phyloP scores from a whole-genome alignment of 192 early-diverging fungal genomes.

The Jimgerdemannia lactiflua region DNA sequence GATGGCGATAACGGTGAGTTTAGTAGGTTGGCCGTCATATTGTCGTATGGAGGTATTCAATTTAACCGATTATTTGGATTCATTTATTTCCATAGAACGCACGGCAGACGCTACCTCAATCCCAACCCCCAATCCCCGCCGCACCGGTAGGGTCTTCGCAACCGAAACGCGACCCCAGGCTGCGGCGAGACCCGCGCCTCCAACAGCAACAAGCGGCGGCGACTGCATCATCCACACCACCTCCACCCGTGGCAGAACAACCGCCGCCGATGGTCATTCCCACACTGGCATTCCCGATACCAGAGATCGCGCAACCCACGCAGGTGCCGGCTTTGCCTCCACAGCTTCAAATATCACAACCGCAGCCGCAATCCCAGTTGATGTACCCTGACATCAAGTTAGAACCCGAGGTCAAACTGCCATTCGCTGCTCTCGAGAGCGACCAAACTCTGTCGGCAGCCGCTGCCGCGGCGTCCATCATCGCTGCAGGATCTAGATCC shows the following conservation, averaged over 20 bases:
- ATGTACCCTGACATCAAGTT: neutral
- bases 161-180: neutral
- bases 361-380: neutral
- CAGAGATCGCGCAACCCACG: neutral
- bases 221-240: neutral
- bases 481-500: neutral
- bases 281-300: neutral
- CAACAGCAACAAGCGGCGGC: neutral
- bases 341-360: neutral
- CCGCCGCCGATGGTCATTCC: slow-evolving; percentile 2
- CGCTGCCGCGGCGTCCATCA: too few relatives aligned
- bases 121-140: neutral
- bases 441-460: neutral
- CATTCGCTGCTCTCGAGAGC: neutral
- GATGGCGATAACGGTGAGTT: neutral
- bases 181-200: neutral
- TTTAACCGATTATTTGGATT: neutral
- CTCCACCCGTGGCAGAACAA: neutral
- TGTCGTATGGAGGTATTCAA: too few relatives aligned
- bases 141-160: too few relatives aligned
- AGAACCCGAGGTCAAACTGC: neutral
- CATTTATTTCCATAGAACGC: neutral
- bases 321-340: neutral
- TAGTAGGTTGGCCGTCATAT: too few relatives aligned
- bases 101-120: neutral